Evolutionary conservation across 177 flowering plant genomes (phyloP).

Genomic region (Vitis hybrid): DNA sequence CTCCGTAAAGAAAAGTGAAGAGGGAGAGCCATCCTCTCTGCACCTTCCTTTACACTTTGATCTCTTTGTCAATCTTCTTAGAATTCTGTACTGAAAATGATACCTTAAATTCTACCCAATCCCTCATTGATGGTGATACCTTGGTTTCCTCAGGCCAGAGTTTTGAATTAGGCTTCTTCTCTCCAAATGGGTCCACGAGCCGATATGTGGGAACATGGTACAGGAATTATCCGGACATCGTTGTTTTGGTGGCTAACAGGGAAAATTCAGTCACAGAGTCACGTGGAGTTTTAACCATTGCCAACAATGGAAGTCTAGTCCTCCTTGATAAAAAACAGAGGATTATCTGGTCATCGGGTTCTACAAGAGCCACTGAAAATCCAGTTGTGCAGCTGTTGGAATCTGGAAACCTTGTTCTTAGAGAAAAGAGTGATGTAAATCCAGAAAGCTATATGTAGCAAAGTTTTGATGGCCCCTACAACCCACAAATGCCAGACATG

Average conservation of each 20-base stretch:
- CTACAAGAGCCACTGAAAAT: neutral
- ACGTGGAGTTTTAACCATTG: conserved; percentile 19
- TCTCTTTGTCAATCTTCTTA: neutral
- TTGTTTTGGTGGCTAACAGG: conserved; percentile 27
- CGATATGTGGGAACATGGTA: too few relatives aligned
- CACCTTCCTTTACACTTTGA: neutral
- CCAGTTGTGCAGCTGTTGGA: conserved; percentile 31
- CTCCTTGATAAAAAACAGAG: conserved; percentile 14
- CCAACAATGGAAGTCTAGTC: conserved; percentile 23
- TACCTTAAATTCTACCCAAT: too few relatives aligned
- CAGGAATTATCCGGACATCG: too few relatives aligned
- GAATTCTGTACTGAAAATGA: neutral
- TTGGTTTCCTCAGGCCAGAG: too few relatives aligned
- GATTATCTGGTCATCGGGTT: conserved; percentile 35
- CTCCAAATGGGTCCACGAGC: too few relatives aligned
- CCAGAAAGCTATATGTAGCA: conserved; percentile 28
- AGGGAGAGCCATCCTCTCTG: neutral
- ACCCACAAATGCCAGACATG: conserved; percentile 33
- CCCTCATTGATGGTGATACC: too few relatives aligned
- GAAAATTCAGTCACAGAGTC: conserved; percentile 20
- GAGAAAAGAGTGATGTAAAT: neutral
- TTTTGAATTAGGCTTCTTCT: too few relatives aligned
- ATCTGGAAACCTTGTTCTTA: conserved; percentile 46
- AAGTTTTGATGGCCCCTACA: conserved; percentile 43
- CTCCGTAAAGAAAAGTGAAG: neutral